phyloP scores from a whole-genome alignment of 305 asterid species.

The Galium porrigens region DNA sequence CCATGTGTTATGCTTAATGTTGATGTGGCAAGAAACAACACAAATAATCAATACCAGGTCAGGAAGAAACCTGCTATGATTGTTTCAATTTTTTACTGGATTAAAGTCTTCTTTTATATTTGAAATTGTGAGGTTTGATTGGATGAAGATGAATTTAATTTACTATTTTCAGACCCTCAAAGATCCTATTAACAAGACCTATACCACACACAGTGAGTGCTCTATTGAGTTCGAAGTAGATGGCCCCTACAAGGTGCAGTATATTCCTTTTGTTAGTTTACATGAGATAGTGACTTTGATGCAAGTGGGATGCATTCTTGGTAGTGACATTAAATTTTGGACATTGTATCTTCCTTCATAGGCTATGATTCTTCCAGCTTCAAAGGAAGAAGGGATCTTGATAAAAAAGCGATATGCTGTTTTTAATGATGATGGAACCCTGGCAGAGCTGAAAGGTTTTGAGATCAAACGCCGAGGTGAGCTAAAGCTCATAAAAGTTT shows the following conservation, averaged over 20 bases:
- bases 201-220: conserved; percentile 84
- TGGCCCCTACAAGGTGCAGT: conserved; percentile 92
- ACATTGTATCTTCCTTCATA: conserved; percentile 19
- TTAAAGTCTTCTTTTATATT: neutral
- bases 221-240: conserved; percentile 99
- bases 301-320: conserved; percentile 15
- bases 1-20: conserved; percentile 99
- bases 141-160: conserved; percentile 16
- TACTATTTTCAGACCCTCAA: conserved; percentile 57
- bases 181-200: conserved; percentile 62
- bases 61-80: conserved; percentile 17
- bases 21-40: conserved; percentile 91
- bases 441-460: conserved; percentile 97
- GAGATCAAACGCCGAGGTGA: conserved; percentile 99
- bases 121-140: conserved; percentile 6
- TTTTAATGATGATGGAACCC: conserved; percentile 92
- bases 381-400: conserved; percentile 98
- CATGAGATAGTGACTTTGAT: conserved; percentile 13
- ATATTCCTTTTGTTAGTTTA: conserved; percentile 20
- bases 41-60: conserved; percentile 97
- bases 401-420: conserved; percentile 98
- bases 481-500: conserved; percentile 99
- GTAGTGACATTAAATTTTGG: conserved; percentile 13
- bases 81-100: conserved; percentile 6
- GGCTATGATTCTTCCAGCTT: conserved; percentile 99